Base-by-base conservation (phyloP, 176 grass and related monocot genomes). In the Oryza rufipogon region DNA sequence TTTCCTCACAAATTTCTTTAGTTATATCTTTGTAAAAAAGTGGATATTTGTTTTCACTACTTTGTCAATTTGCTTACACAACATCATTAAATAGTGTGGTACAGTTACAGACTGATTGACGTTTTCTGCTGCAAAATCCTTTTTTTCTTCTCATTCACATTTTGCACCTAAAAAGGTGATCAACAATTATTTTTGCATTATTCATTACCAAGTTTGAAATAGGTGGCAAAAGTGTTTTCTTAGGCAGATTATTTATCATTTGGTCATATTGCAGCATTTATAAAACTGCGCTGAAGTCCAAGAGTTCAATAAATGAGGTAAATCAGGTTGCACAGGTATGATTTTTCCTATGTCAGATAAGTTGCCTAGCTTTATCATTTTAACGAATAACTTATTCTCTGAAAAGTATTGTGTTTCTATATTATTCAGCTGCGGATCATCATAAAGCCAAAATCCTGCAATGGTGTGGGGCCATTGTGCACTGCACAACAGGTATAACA, bases 281-380 rank as follows among this genome's bases (percentile, higher is more conserved):
- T 73, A 95, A 91, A 94, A 83, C 89, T 42, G 83, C 77, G 42
- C 77, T 88, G 73, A 89, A 95, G 84, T 93, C 87, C 61, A 88
- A 91, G 83, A 91, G 83, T 78, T 93, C 89, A n/a, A 89, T 94
- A 80, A 93, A 87, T 73, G 89, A 96, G 64, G 78, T 96, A 42
- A 94, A 98, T 77, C 93, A 95, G 88, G 94, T 98, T 86, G 93
- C 93, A 75, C 96, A 98, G 93, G 96, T 95, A 88, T 5, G 60
- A 11, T 87, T 75, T 75, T 38, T 81, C 26, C 64, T 38, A 65
- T 80, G 56, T 88, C 36, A 84, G 8, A 56, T 79, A 42, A 45
- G 25, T 71, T 45, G 46, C 63, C 19, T 38, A 78, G 16, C 81
- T 61, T 79, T 66, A 66, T 79, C 1, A 76, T 75, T 56, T 20